These are phyloP conservation scores for Diplodia mutila DNA, from an alignment of 2,329 filamentous ascomycete species.

Conservation along the genomic window DNA sequence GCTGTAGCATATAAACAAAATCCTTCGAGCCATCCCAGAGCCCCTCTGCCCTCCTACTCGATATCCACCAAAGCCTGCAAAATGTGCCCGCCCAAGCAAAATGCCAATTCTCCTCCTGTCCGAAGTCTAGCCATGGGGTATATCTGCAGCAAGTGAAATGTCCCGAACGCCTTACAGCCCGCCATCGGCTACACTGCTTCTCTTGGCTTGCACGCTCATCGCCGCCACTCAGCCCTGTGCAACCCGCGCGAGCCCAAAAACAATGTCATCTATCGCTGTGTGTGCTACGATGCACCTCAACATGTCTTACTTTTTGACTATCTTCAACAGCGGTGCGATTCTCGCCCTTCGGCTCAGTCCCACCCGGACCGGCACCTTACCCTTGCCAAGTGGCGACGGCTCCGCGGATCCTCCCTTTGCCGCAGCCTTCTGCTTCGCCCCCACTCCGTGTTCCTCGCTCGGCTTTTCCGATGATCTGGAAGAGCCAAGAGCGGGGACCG, in stretches of 20 bases:
- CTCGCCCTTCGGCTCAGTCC: slow-evolving; percentile 54
- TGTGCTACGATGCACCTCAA: background rate
- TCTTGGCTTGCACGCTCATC: background rate
- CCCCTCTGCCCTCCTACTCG: background rate
- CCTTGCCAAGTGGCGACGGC: slow-evolving; percentile 37
- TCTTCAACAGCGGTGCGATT: slow-evolving; percentile 53
- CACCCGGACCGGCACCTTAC: slow-evolving; percentile 51
- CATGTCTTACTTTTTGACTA: slow-evolving; percentile 47
- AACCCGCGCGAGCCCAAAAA: background rate
- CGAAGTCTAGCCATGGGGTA: slow-evolving; percentile 1
- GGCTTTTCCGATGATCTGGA: background rate
- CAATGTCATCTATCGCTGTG: background rate
- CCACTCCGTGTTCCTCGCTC: slow-evolving; percentile 16
- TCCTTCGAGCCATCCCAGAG: background rate
- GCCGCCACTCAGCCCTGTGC: slow-evolving; percentile 8
- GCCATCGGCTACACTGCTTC: background rate
- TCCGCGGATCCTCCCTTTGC: slow-evolving; percentile 27
- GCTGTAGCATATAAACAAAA: slow-evolving; percentile 19
- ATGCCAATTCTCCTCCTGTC: background rate
- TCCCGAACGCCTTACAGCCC: slow-evolving; percentile 8
- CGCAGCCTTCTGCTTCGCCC: slow-evolving; percentile 8
- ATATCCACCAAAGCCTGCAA: background rate
- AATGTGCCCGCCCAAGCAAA: background rate
- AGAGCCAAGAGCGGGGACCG: background rate
- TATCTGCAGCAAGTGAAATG: background rate